Base-by-base conservation (phyloP, 2,329 filamentous ascomycete species). In the Cryoendolithus antarcticus region DNA sequence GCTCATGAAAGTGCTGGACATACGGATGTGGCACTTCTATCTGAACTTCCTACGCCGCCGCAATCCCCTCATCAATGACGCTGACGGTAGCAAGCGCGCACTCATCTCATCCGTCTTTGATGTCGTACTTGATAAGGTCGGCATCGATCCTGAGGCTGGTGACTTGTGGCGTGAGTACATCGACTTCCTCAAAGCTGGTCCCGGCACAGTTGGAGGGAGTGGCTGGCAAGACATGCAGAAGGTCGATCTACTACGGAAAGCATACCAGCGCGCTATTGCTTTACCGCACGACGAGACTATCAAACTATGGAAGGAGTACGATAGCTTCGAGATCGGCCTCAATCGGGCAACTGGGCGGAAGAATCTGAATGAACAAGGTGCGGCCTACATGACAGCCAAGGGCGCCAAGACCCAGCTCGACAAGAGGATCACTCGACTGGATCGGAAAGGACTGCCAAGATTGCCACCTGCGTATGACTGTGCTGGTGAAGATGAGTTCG, bases 201-300 rank as follows among this genome's bases (percentile, higher is more conserved):
- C 91, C 1, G 91, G 91, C 4, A 21, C 31, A 8, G 75, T 91
- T 42, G 89, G 88, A 19, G 91, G 89, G 32, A 80, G 72, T 42
- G 80, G 76, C 42, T 98, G 91, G 93, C 88, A 96, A 62, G 91
- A 96, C 56, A 83, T 89, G 62, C 91, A 96, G 58, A 98, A 98
- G 69, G 93, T 94, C 82, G 91, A 98, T 53, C 71, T 83, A 49
- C 65, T 98, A 37, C 80, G 91, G 43, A 93, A 93, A 58, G 83
- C 85, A 1, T 98, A 95, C 58, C 88, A 95, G 53, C 81, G 81
- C 38, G 89, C 89, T 9, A 84, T 95, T 42, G 80, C 77, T 48
- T 76, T 95, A 30, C 93, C 93, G 4, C 93, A 86, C 46, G 76
- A 80, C 39, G 82, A 81, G 27, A 76, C 93, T 36, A 84, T 89